Evolutionary conservation across 257 asterid species (phyloP), one percentile per base, ranked within the genome.

Genomic region (Lycium barbarum): DNA sequence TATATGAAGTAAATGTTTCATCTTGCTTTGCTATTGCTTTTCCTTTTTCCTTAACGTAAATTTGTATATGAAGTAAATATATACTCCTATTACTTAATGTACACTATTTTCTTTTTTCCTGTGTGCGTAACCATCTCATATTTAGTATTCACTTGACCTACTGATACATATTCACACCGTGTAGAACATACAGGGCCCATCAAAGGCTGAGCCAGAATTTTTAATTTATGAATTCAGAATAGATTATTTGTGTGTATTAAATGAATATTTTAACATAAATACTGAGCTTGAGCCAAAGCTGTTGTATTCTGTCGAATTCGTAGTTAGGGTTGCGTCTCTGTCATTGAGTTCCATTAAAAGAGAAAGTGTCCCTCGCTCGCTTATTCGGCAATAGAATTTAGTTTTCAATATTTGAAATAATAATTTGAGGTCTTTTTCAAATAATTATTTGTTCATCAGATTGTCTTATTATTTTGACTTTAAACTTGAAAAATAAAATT

Each of bases 1-100:
- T 90, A 86, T 89, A 78, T 90, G 90, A 91, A 91, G 93, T 91
- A 86, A 92, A 88, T 90, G 90, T 90, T 91, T 91, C 87, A 86
- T 85, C 93, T 89, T 90, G 88, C 83, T 87, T 80, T 85, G 57
- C 38, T 73, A 1, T 26, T 26, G 33, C 33, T 26, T 26, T 26
- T 26, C 33, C 33, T 26, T 26, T 26, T 1, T 26, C 33, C 33
- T 26, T 26, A 26, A 26, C 1, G 33, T 26, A 26, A 26, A 26
- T 26, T 26, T 26, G 33, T 26, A 26, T 1, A 26, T 26, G 33
- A 26, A 26, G 33, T 26, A 26, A 26, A 26, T 26, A 26, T 26
- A 26, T 26, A 26, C 33, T 26, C 33, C 33, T 26, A 26, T 26
- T 26, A 26, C 33, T 26, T 26, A 26, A 26, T 26, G 33, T 26